Percentiles rank a stretch among this genome's conserved stretches.
Evolutionary conservation across 495 filamentous ascomycete genomes (phyloP).

Genomic region (Extremus antarcticus): DNA sequence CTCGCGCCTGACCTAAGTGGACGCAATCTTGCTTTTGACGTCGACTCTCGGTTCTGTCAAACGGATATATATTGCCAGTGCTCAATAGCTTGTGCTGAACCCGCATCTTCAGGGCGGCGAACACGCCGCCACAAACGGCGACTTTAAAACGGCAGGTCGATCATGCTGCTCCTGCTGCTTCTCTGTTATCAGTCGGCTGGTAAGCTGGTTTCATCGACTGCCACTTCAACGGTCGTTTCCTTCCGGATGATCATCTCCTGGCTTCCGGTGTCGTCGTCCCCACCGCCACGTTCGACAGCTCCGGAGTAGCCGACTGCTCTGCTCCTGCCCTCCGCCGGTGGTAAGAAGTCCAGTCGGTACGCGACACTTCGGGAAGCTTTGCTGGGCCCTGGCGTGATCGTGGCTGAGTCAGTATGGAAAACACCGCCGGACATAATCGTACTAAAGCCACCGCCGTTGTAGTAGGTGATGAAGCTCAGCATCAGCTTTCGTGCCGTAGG

Average conservation of each 20-base stretch:
- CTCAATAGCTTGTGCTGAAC: no score
- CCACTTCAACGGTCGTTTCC: neutral
- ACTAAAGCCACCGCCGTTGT: conserved; percentile 5
- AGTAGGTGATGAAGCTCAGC: conserved; percentile 5
- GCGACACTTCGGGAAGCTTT: neutral
- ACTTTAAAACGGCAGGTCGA: no score
- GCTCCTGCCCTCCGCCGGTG: neutral
- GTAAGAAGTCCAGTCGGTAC: neutral
- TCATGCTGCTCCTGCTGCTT: no score
- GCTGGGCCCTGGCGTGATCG: neutral
- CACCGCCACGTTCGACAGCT: neutral
- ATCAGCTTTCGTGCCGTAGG: conserved; percentile 4
- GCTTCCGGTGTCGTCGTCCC: neutral
- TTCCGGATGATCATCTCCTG: conserved; percentile 13
- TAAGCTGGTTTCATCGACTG: neutral
- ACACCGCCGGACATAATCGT: neutral
- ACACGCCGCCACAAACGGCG: no score
- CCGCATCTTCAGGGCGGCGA: no score
- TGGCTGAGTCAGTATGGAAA: neutral
- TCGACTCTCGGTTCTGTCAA: no score
- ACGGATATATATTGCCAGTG: no score
- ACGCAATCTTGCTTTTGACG: no score
- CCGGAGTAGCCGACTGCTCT: neutral
- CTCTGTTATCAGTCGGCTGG: no score
- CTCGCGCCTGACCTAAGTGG: no score